Percentiles rank a stretch among this genome's conserved stretches.
These are phyloP conservation scores for Tulasnella calospora DNA, from an alignment of 768 basidiomycete genomes.

Conservation along the genomic window DNA sequence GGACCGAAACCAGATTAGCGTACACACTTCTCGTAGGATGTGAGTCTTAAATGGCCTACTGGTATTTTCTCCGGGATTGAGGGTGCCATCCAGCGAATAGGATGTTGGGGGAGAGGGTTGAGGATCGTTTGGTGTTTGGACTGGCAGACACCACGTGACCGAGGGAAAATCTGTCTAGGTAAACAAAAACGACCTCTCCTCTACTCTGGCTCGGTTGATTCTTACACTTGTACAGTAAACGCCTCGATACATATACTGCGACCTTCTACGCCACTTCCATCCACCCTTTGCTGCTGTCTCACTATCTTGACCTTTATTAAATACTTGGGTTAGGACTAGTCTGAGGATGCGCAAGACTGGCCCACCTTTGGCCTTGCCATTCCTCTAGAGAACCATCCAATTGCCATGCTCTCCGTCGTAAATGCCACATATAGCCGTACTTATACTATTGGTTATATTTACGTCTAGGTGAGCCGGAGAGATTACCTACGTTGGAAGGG, in stretches of 20 bases:
- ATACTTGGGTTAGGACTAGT: neutral
- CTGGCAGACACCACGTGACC: neutral
- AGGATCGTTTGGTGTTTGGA: neutral
- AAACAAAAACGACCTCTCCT: neutral
- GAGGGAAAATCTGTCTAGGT: neutral
- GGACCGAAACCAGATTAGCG: neutral
- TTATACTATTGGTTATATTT: too few relatives aligned
- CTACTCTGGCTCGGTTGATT: neutral
- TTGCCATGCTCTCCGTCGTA: neutral
- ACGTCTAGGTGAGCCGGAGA: too few relatives aligned
- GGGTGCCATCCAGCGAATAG: constrained; percentile 25
- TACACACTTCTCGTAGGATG: neutral
- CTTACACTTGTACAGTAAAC: neutral
- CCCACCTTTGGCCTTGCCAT: neutral
- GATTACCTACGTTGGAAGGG: too few relatives aligned
- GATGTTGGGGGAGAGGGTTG: neutral
- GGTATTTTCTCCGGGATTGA: constrained; percentile 29
- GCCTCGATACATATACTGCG: neutral
- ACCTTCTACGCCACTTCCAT: neutral
- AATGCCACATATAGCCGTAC: neutral
- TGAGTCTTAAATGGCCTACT: constrained; percentile 4
- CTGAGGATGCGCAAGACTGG: neutral
- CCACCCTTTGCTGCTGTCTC: neutral
- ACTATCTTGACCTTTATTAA: neutral
- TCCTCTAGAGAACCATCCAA: neutral